These are phyloP conservation scores for Tricholoma terreum DNA, from an alignment of 768 basidiomycete species.

Conservation along the genomic window DNA sequence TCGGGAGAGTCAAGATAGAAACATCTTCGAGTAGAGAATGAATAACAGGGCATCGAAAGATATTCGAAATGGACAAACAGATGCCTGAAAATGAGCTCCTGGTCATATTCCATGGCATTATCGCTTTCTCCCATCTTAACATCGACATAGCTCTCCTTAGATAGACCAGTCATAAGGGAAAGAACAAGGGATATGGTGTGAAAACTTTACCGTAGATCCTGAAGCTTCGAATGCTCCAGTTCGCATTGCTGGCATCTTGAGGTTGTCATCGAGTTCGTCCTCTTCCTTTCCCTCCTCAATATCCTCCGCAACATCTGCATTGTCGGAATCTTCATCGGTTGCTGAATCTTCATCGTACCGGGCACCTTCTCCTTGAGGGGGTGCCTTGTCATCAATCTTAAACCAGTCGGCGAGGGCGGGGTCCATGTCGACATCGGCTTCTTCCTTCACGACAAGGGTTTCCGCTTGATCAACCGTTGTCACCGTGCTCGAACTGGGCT, in stretches of 20 bases:
- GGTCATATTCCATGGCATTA: constrained; percentile 73
- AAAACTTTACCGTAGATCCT: constrained; percentile 6
- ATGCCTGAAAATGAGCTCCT: constrained; percentile 76
- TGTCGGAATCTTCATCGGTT: constrained; percentile 69
- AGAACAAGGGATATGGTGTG: not conserved
- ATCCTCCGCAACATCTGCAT: constrained; percentile 49
- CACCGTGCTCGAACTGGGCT: constrained; percentile 2
- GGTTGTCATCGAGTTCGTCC: constrained; percentile 35
- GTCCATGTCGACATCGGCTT: constrained; percentile 37
- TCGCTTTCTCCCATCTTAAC: constrained; percentile 72
- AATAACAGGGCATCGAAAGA: not conserved
- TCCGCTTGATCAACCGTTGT: constrained; percentile 1
- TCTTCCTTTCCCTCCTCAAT: constrained; percentile 25
- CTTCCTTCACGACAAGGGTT: constrained; percentile 10
- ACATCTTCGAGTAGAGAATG: constrained; percentile 43
- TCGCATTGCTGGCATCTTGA: constrained; percentile 21
- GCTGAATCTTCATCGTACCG: constrained; percentile 48
- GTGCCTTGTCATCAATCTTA: constrained; percentile 41
- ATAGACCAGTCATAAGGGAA: not conserved
- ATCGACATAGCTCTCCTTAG: constrained; percentile 21
- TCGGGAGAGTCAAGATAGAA: constrained; percentile 86
- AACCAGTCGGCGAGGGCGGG: constrained; percentile 60
- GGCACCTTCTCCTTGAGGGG: constrained; percentile 17
- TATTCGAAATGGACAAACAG: constrained; percentile 46
- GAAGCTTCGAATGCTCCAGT: not conserved